Conservation (phyloP, 2,329 filamentous ascomycete species). For the Scorias spongiosa region DNA sequence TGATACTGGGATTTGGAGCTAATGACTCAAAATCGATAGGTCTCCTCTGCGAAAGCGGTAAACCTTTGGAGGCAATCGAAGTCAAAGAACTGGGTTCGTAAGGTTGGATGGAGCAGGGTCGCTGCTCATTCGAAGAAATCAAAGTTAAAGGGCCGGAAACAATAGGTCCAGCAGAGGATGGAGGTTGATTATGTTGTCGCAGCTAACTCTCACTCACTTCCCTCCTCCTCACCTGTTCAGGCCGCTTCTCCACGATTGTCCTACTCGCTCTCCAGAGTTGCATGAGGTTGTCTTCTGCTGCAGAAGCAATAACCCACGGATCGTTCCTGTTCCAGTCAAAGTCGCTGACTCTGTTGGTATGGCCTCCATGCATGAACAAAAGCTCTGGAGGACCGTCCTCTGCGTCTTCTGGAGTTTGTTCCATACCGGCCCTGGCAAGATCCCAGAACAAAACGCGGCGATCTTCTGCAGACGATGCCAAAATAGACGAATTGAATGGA, state of each 20-base stretch:
- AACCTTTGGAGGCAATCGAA: too few species aligned
- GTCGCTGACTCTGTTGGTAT: constrained; percentile 91
- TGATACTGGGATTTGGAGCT: too few species aligned
- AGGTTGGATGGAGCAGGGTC: too few species aligned
- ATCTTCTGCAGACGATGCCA: constrained; percentile 87
- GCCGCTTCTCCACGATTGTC: constrained; percentile 20
- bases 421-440: constrained; percentile 75
- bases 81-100: too few species aligned
- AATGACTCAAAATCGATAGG: too few species aligned
- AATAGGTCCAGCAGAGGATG: too few species aligned
- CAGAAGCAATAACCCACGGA: constrained; percentile 89
- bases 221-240: constrained; percentile 15
- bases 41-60: too few species aligned
- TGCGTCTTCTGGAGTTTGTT: constrained; percentile 85
- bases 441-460: constrained; percentile 95
- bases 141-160: too few species aligned
- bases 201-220: constrained; percentile 10
- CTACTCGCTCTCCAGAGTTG: constrained; percentile 52
- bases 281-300: constrained; percentile 90
- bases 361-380: constrained; percentile 97
- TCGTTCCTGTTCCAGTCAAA: constrained; percentile 97
- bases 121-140: too few species aligned
- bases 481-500: constrained; percentile 71
- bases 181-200: background rate
- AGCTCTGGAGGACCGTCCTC: constrained; percentile 92